Evolutionary conservation across 2,329 filamentous ascomycete genomes (phyloP), one percentile per base, ranked within the genome.

Genomic region (Aureobasidium musti): DNA sequence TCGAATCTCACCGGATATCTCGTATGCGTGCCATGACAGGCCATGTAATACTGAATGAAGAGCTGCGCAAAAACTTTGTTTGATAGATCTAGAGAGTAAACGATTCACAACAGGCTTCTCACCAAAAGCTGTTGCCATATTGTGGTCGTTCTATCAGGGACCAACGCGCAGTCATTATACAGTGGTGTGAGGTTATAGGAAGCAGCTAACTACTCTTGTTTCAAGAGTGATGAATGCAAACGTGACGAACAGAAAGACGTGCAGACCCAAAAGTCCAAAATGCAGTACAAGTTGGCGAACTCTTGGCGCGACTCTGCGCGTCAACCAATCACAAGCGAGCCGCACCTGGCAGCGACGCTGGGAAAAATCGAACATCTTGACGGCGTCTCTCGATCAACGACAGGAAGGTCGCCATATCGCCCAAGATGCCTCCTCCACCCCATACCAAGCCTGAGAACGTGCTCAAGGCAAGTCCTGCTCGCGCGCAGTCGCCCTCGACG

Each of bases 371-470:
- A 63, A 52, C 59, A 47, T 63, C 59, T 49, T 39, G 45, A 47
- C 45, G 47, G 59, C 59, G 23, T 63, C 59, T 63, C 59, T 63
- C 17, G 59, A 28, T 64, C 49, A 64, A 49, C 61, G 61, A 54
- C 61, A 49, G 30, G 47, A 64, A 64, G 47, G 61, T 64, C 61
- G 60, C 60, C 33, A 37, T 35, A 39, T 69, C 74, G 74, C 76
- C 77, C 79, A 87, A 75, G 77, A 89, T 94, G 95, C 92, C 95
- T 84, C 95, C 95, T 79, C 93, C 93, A 83, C 91, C 92, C 74
- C 92, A 98, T 80, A 93, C 95, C 79, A 96, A 96, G 82, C 95
- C 95, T 77, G 95, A 99, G 85, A 99, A 99, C 89, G 93, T 97
- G 79, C 89, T 98, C 80, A 97, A 97, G 80, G 83, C 84, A 76